Conservation (phyloP, 257 asterid species). For the Thymus mandschuricus region DNA sequence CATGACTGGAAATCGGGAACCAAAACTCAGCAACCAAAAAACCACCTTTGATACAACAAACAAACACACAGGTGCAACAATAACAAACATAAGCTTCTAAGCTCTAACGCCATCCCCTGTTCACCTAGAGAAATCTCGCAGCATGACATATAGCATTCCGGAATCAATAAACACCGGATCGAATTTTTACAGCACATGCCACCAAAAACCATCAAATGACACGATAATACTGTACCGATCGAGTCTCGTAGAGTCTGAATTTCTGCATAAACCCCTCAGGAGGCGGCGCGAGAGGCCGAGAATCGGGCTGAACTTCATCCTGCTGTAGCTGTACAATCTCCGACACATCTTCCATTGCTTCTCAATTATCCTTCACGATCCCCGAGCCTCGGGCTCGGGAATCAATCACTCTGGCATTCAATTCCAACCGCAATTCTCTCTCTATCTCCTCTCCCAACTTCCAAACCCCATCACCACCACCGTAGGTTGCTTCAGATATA, state of each 20-base stretch:
- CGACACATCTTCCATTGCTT: constrained; percentile 51
- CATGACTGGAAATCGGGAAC: constrained; percentile 24
- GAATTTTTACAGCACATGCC: constrained; percentile 5
- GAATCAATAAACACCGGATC: constrained; percentile 21
- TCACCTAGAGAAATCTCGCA: constrained; percentile 24
- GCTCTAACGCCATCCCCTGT: constrained; percentile 15
- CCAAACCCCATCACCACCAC: constrained; percentile 45
- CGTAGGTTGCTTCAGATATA: constrained; percentile 56
- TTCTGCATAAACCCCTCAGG: constrained; percentile 78
- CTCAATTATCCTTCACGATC: constrained; percentile 34
- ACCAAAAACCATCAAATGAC: constrained; percentile 28
- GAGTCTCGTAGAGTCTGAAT: constrained; percentile 90
- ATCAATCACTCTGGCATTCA: constrained; percentile 80
- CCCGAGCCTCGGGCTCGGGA: constrained; percentile 98
- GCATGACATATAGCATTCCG: constrained; percentile 19
- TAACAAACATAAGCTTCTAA: constrained; percentile 20
- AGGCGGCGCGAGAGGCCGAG: constrained; percentile 37
- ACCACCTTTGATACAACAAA: constrained; percentile 22
- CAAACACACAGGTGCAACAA: constrained; percentile 18
- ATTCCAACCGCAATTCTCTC: constrained; percentile 36
- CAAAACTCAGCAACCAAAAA: constrained; percentile 14
- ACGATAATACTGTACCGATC: constrained; percentile 59
- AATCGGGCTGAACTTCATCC: constrained; percentile 40
- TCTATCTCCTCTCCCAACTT: constrained; percentile 37
- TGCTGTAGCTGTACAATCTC: constrained; percentile 42